phyloP scores from a whole-genome alignment of 2,329 filamentous ascomycete genomes.

The Apiospora hydei region DNA sequence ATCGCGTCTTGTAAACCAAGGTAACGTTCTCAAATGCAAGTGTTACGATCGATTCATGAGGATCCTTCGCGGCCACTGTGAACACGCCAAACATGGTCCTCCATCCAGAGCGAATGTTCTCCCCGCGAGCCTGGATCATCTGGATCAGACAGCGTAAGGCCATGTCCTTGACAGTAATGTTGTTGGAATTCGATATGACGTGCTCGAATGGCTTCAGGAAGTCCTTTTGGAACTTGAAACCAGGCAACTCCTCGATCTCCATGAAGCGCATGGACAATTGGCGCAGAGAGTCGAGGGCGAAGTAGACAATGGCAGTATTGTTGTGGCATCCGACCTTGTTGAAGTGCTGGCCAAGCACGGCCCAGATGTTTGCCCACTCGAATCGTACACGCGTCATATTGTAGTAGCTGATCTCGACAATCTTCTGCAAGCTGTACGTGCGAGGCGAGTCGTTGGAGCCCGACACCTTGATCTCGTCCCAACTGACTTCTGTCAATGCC shows the following conservation, averaged over 20 bases:
- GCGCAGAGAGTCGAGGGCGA: conserved; percentile 91
- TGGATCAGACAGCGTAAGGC: conserved; percentile 94
- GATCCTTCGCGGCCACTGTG: conserved; percentile 91
- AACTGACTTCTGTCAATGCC: conserved; percentile 93
- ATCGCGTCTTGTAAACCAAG: conserved; percentile 93
- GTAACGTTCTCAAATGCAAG: conserved; percentile 97
- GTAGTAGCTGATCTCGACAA: conserved; percentile 99
- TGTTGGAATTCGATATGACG: conserved; percentile 91
- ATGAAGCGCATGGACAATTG: conserved; percentile 99
- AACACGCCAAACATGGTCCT: conserved; percentile 99
- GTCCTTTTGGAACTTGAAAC: conserved; percentile 99
- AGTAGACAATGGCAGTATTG: conserved; percentile 97
- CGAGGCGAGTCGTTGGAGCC: conserved; percentile 94
- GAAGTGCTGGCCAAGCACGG: conserved; percentile 96
- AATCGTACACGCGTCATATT: conserved; percentile 99
- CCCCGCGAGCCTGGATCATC: conserved; percentile 96
- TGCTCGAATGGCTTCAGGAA: conserved; percentile 99
- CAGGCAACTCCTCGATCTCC: conserved; percentile 96
- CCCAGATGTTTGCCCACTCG: conserved; percentile 98
- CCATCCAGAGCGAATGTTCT: conserved; percentile 98
- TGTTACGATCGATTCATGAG: conserved; percentile 94
- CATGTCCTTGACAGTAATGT: conserved; percentile 96
- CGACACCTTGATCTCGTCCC: conserved; percentile 98
- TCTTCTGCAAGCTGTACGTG: conserved; percentile 96
- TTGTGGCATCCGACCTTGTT: conserved; percentile 96